Evolutionary conservation across 768 basidiomycete genomes (phyloP), one percentile per base, ranked within the genome.

Genomic region (Baorangia bicolor): DNA sequence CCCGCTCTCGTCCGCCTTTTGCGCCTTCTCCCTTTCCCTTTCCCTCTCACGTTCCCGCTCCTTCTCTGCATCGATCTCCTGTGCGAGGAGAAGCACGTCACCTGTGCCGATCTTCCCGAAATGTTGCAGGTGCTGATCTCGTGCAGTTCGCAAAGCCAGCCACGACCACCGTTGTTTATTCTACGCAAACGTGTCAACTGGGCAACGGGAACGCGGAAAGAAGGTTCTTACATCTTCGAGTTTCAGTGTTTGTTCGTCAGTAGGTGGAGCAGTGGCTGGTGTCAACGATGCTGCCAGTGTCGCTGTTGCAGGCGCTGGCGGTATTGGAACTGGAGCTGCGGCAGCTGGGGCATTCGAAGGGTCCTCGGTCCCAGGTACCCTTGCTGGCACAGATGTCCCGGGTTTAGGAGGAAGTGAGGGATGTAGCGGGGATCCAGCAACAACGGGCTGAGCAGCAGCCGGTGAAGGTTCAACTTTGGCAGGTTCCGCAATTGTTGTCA

Each of bases 91-190:
- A 46, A 79, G 78, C 57, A 94, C 74, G 57, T 93, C 90, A 9
- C 89, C 90, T 7, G 84, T 84, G 18, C 88, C 90, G 57, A 92
- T 92, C 74, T 84, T 87, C n/a, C 85, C 81, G 60, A 94, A 93
- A 61, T 90, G 84, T 58, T 86, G 82, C 38, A 92, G 68, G 69
- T 92, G 75, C 55, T 80, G 79, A 60, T 90, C 85, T 35, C 91
- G 86, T 51, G 88, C 84, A 39, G 83, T 80, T 20, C 92, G 87
- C 55, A 94, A 78, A 9, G 87, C 88, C 18, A 92, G 78, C 92
- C 92, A 94, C 6, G 89, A 76, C 78, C 85, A 83, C 4, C 88
- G 82, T 57, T 86, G 81, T 62, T 91, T 90, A 70, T 84, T 86
- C 92, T 92, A 64, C 20, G 55, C 42, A 61, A 33, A 47, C 21